Conservation (phyloP, 768 basidiomycete species). For the Naganishia friedmannii region DNA sequence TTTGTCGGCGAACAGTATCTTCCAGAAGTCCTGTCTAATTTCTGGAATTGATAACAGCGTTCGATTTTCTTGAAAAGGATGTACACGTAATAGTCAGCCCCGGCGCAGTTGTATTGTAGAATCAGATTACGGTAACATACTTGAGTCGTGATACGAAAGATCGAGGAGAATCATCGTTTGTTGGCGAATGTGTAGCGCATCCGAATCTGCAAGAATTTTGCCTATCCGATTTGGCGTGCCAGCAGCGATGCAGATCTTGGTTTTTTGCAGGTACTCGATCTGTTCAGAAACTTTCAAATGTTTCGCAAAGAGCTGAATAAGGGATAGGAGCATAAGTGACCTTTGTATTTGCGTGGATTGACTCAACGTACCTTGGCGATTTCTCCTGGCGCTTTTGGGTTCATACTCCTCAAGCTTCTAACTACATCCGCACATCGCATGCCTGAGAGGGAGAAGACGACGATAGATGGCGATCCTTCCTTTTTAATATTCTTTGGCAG, state of each 20-base stretch:
- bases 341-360: background rate
- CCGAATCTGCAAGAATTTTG: constrained; percentile 60
- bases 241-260: constrained; percentile 82
- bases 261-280: constrained; percentile 72
- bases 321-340: background rate
- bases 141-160: constrained; percentile 28
- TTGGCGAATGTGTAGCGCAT: constrained; percentile 32
- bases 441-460: constrained; percentile 84
- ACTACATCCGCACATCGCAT: constrained; percentile 86
- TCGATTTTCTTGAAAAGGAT: constrained; percentile 41
- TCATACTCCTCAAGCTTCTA: constrained; percentile 47
- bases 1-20: constrained; percentile 42
- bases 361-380: constrained; percentile 65
- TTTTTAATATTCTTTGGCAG: constrained; percentile 71
- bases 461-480: constrained; percentile 77
- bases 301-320: constrained; percentile 71
- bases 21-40: constrained; percentile 49
- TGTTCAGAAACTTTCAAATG: constrained; percentile 90
- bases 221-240: constrained; percentile 90
- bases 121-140: background rate
- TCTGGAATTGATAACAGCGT: constrained; percentile 48
- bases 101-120: background rate
- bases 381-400: constrained; percentile 68
- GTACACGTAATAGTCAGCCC: background rate
- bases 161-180: constrained; percentile 32